These are phyloP conservation scores for Cercospora citrullina DNA, from an alignment of 2,329 filamentous ascomycete species.

Conservation along the genomic window DNA sequence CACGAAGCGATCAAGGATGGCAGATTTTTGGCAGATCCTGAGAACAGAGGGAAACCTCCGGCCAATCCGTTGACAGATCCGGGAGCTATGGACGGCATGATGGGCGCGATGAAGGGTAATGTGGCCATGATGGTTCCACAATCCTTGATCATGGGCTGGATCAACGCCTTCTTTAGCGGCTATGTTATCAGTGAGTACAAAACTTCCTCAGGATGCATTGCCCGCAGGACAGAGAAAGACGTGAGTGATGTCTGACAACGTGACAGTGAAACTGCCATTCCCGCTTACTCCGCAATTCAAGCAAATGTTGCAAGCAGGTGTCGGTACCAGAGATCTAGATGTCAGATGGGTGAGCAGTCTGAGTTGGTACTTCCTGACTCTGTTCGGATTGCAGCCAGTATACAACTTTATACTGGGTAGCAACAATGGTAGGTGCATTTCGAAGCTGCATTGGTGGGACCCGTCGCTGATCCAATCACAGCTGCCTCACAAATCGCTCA, in stretches of 20 bases:
- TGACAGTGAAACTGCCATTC: constrained; percentile 87
- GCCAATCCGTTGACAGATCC: constrained; percentile 95
- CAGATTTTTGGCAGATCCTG: constrained; percentile 84
- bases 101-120: constrained; percentile 99
- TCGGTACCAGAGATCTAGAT: constrained; percentile 93
- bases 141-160: constrained; percentile 99
- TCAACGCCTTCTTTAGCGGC: constrained; percentile 97
- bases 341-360: constrained; percentile 98
- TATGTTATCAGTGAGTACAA: constrained; percentile 84
- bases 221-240: neutral
- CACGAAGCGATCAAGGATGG: constrained; percentile 81
- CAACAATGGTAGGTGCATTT: constrained; percentile 74
- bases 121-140: constrained; percentile 99
- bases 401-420: constrained; percentile 96
- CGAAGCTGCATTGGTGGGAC: neutral
- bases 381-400: constrained; percentile 94
- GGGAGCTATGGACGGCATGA: constrained; percentile 98
- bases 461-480: constrained; percentile 41
- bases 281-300: constrained; percentile 98
- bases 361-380: constrained; percentile 97
- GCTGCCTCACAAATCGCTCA: constrained; percentile 89
- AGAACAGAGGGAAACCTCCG: constrained; percentile 79
- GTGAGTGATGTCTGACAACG: neutral
- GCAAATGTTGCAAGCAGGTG: constrained; percentile 96
- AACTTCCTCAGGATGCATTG: neutral